Evolutionary conservation across 306 rosid species (phyloP).

Genomic region (Dalbergia oliveri): DNA sequence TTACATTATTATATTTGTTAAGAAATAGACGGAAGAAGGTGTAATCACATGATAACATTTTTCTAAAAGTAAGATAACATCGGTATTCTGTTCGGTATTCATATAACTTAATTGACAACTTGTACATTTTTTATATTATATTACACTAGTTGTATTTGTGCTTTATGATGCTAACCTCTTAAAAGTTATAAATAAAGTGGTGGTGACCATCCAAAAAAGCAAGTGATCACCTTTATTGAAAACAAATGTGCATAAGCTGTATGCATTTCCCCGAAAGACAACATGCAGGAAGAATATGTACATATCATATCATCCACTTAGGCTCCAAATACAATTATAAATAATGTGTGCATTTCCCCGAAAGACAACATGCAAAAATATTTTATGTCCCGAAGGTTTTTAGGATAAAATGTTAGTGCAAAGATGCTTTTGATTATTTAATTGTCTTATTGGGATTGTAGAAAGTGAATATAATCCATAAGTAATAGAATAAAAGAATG

Average conservation of each 20-base stretch:
- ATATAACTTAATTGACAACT: not conserved
- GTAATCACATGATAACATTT: not conserved
- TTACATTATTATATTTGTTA: too few relatives aligned
- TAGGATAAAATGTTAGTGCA: not conserved
- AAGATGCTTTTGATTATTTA: not conserved
- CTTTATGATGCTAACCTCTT: too few relatives aligned
- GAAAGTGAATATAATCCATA: too few relatives aligned
- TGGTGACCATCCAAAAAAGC: not conserved
- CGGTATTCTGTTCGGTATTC: too few relatives aligned
- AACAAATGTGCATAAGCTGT: not conserved
- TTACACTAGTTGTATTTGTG: too few relatives aligned
- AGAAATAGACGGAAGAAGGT: not conserved
- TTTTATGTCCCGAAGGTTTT: not conserved
- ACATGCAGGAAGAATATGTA: not conserved
- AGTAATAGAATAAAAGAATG: too few relatives aligned
- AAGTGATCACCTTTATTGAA: not conserved
- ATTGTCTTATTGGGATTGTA: too few relatives aligned
- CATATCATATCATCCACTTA: not conserved
- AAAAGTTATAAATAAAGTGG: not conserved
- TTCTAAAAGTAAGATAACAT: not conserved
- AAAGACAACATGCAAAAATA: not conserved
- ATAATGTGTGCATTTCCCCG: not conserved
- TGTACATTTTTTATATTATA: not conserved
- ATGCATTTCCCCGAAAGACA: too few relatives aligned
- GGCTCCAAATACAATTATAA: not conserved